Base-by-base conservation (phyloP, 345 rosid genomes). In the Aquilaria malaccensis region DNA sequence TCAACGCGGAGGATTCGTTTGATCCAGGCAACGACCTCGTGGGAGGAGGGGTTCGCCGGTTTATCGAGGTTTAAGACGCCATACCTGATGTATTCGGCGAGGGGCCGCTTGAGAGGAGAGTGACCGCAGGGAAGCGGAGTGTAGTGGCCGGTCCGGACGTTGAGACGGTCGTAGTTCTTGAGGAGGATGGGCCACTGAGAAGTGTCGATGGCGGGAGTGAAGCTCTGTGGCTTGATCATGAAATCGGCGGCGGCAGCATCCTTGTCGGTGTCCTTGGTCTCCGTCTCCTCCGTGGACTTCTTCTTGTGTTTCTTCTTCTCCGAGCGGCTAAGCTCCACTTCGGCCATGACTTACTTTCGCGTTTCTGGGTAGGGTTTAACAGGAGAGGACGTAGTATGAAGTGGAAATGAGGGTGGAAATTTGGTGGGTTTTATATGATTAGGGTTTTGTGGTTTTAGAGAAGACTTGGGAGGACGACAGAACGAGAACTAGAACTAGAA, bases 1-100 rank as follows among this genome's bases (percentile, higher is more conserved):
- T 93, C 98, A n/a, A 83, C 91, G 9, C 86, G 85, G 45, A 93
- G 78, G 59, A 93, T 89, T 32, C 98, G 88, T 63, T 93, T 93
- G 50, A 93, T 90, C 98, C 97, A 93, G 9, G 98, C 98, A 10
- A 93, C 98, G 29, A 93, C 98, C 78, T 93, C 98, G 43, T 93
- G 98, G 0, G 98, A 93, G 12, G 98, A 93, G 0, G 98, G 98
- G 66, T 93, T 93, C 13, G 98, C 85, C 0, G 98, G 98, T 58
- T 93, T 93, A 50, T 93, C 98, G 11, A 93, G 96, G 59, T 93
- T 93, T 60, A 93, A 56, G 45, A 93, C 50, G 11, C 98, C 97
- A 72, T 93, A 93, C 74, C 85, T 78, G 75, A 89, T 77, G 72
- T 92, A 92, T 10, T 89, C 95, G 31, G 70, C 77, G 3, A 89